Evolutionary conservation across 441 rosid genomes (phyloP).

Genomic region (Hura crepitans): DNA sequence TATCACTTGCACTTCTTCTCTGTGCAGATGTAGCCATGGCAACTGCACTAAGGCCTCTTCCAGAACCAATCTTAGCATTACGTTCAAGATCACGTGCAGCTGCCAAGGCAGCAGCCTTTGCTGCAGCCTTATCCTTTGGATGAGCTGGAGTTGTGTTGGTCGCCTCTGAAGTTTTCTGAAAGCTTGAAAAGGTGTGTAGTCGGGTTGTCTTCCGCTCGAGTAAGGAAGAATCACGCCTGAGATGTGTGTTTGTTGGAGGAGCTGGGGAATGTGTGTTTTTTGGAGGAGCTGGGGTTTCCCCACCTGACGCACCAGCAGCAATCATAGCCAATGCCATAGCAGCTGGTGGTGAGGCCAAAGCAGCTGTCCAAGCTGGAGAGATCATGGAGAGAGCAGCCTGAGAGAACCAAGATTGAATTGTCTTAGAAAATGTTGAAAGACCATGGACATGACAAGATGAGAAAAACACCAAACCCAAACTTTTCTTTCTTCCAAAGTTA

Average conservation of each 20-base stretch:
- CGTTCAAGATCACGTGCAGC: constrained; percentile 99
- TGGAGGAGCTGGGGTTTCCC: constrained; percentile 71
- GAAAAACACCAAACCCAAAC: not conserved
- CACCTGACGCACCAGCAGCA: constrained; percentile 99
- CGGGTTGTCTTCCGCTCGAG: constrained; percentile 76
- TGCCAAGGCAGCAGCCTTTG: constrained; percentile 98
- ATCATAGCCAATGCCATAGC: constrained; percentile 99
- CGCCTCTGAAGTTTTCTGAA: constrained; percentile 75
- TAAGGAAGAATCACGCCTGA: constrained; percentile 77
- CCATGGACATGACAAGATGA: not conserved
- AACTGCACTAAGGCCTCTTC: constrained; percentile 99
- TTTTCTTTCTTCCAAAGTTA: not conserved
- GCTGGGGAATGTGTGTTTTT: constrained; percentile 39
- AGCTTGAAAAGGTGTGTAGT: constrained; percentile 88
- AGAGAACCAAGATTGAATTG: constrained; percentile 16
- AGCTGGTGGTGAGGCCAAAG: constrained; percentile 99
- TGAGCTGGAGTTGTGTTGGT: constrained; percentile 54
- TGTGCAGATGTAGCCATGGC: constrained; percentile 99
- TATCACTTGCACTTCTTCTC: constrained; percentile 80
- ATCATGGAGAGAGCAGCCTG: constrained; percentile 97
- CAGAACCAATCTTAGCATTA: constrained; percentile 96
- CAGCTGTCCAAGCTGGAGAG: constrained; percentile 98
- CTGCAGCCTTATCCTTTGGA: constrained; percentile 96
- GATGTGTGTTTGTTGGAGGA: constrained; percentile 56
- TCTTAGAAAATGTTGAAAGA: constrained; percentile 11